Evolutionary conservation across 805 yeast species (phyloP).

Genomic region (Saccharomycopsis sp.): DNA sequence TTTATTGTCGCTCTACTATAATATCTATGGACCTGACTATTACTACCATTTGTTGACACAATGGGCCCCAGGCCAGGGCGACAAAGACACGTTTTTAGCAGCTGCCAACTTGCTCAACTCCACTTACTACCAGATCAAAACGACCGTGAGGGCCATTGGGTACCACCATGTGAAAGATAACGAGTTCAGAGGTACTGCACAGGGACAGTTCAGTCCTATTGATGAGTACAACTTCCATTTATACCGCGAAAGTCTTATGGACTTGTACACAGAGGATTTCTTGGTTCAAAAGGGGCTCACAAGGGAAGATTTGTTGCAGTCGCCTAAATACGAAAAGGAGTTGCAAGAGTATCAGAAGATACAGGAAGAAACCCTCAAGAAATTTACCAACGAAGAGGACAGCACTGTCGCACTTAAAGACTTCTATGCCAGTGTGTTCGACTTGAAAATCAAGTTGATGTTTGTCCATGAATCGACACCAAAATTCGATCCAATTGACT

Average conservation of each 20-base stretch:
- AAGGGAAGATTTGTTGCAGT: not conserved
- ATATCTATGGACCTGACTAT: constrained; percentile 52
- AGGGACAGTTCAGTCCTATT: constrained; percentile 71
- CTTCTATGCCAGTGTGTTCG: constrained; percentile 14
- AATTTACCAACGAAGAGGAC: constrained; percentile 7
- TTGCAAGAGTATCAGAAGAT: constrained; percentile 12
- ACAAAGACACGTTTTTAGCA: constrained; percentile 70
- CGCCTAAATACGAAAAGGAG: constrained; percentile 2
- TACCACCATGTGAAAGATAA: constrained; percentile 29
- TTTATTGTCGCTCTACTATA: constrained; percentile 57
- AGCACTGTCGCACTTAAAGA: constrained; percentile 7
- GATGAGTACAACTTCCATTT: constrained; percentile 44
- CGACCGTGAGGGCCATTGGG: constrained; percentile 47
- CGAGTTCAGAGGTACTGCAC: constrained; percentile 52
- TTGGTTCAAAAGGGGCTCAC: constrained; percentile 7
- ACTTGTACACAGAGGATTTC: constrained; percentile 27
- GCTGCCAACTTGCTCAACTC: constrained; percentile 49
- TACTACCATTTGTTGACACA: constrained; percentile 55
- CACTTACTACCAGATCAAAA: constrained; percentile 49
- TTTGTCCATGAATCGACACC: constrained; percentile 18
- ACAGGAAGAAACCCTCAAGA: not conserved
- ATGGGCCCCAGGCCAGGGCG: constrained; percentile 73
- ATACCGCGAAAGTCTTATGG: constrained; percentile 47
- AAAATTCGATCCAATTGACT: constrained; percentile 18
- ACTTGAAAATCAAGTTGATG: constrained; percentile 11